Evolutionary conservation across 2,329 filamentous ascomycete species (phyloP), one percentile per base, ranked within the genome.

Genomic region (Phialocephala sp.): DNA sequence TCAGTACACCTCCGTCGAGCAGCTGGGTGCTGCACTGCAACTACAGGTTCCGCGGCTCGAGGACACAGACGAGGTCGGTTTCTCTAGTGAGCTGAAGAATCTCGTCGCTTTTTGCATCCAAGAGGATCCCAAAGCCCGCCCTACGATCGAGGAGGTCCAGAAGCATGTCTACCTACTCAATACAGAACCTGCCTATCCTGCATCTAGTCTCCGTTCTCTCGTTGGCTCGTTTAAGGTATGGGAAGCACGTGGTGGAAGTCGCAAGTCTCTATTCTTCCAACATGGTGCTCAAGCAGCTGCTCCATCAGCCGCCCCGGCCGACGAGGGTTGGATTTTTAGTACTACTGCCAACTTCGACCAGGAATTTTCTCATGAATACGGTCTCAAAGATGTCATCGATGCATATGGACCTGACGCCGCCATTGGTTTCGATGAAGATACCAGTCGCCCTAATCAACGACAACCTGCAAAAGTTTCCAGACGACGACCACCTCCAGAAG

Each of bases 51-150:
- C 92, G 11, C 84, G 89, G 1, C 84, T 95, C 0, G 87, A 92
- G 68, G 91, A 91, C 76, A 93, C 91, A 0, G 79, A 87, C 1
- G 83, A 85, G 12, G 80, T 95, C 22, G 89, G 88, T 69, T 54
- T 54, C 50, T 54, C 50, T 3, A n/a, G 14, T 32, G 50, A 12
- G 14, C 50, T 54, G 9, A 54, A 54, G 50, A 85, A 89, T 67
- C 84, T 95, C 9, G 85, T 94, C 20, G 85, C 90, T 0, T 93
- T 89, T 72, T 92, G 91, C 69, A 81, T 95, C 12, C 85, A 89
- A 69, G 86, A 90, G 57, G 85, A 91, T 64, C 88, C 91, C 0
- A 80, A 85, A 50, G 84, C 88, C 68, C 86, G 92, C 1, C 91
- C 92, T 0, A 85, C 86, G 0, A 90, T 92, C 45, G 86, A 90